phyloP scores from a whole-genome alignment of 306 rosid genomes.

The Vicia villosa region DNA sequence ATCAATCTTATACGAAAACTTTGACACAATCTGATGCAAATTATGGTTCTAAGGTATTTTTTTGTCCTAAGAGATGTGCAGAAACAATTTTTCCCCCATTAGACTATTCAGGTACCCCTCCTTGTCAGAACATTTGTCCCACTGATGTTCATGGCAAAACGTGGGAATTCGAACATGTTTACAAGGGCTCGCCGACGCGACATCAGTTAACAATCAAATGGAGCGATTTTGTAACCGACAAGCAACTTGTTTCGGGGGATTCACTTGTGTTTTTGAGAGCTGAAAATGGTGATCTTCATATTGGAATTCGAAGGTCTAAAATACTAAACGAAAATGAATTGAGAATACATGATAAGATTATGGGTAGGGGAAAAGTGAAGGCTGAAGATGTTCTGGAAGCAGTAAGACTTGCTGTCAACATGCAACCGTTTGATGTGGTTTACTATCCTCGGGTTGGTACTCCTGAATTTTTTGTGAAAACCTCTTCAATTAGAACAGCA shows the following conservation, averaged over 20 bases:
- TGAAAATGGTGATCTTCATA: constrained; percentile 69
- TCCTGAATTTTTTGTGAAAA: constrained; percentile 80
- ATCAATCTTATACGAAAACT: constrained; percentile 69
- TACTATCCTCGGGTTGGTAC: constrained; percentile 80
- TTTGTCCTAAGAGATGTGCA: too few species aligned
- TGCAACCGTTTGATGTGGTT: too few species aligned
- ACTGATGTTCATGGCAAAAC: too few species aligned
- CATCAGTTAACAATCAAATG: constrained; percentile 90
- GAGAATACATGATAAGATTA: neutral
- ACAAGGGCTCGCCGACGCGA: constrained; percentile 73
- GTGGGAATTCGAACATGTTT: too few species aligned
- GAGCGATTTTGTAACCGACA: constrained; percentile 81
- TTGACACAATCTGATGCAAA: constrained; percentile 51
- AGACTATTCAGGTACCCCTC: too few species aligned
- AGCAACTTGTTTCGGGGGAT: constrained; percentile 85
- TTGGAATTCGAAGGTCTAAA: constrained; percentile 76
- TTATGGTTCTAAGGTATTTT: too few species aligned
- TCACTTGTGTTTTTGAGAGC: constrained; percentile 74
- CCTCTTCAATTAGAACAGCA: constrained; percentile 58
- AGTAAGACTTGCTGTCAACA: too few species aligned
- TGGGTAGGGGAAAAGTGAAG: too few species aligned
- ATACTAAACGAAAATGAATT: constrained; percentile 50
- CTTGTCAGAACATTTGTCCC: too few species aligned
- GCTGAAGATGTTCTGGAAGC: too few species aligned
- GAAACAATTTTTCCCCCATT: too few species aligned